A percentile compares a stretch with the other conserved stretches of the same genome.
phyloP scores from a whole-genome alignment of 257 asterid genomes.

The Osmanthus fragrans region DNA sequence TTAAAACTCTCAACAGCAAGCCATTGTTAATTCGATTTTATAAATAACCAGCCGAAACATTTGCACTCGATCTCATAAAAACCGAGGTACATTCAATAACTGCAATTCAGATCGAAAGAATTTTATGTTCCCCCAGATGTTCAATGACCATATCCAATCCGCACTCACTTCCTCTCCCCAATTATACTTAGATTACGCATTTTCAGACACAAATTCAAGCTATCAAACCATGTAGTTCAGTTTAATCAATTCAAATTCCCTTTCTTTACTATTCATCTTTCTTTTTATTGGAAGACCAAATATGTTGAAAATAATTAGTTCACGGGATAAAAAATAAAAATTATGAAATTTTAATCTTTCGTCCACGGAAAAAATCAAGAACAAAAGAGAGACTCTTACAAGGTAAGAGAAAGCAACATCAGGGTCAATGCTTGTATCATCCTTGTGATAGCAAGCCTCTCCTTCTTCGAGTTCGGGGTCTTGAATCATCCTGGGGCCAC shows the following conservation, averaged over 20 bases:
- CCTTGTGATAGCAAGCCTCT: conserved; percentile 58
- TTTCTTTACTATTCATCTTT: conserved; percentile 8
- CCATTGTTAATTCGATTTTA: conserved; percentile 1
- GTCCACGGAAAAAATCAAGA: conserved; percentile 6
- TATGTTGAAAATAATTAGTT: conserved; percentile 10
- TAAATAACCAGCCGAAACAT: neutral
- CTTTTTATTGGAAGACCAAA: conserved; percentile 18
- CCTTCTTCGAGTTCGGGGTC: conserved; percentile 91
- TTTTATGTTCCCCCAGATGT: conserved; percentile 1
- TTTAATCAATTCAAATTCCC: neutral
- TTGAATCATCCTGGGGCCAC: conserved; percentile 48
- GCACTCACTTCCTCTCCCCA: conserved; percentile 8
- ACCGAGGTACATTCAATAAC: neutral
- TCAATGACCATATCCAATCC: conserved; percentile 19
- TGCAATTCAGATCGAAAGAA: conserved; percentile 12
- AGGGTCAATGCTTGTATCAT: conserved; percentile 66
- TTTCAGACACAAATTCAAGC: conserved; percentile 17
- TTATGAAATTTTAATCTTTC: neutral
- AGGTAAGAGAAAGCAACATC: conserved; percentile 83
- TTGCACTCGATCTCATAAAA: neutral
- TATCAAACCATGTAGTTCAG: conserved; percentile 17
- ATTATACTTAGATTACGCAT: conserved; percentile 19
- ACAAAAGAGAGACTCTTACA: conserved; percentile 60
- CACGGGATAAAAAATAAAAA: neutral
- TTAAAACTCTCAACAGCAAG: conserved; percentile 20